These are phyloP conservation scores for Zostera marina DNA, from an alignment of 116 monocot genomes.

Conservation along the genomic window DNA sequence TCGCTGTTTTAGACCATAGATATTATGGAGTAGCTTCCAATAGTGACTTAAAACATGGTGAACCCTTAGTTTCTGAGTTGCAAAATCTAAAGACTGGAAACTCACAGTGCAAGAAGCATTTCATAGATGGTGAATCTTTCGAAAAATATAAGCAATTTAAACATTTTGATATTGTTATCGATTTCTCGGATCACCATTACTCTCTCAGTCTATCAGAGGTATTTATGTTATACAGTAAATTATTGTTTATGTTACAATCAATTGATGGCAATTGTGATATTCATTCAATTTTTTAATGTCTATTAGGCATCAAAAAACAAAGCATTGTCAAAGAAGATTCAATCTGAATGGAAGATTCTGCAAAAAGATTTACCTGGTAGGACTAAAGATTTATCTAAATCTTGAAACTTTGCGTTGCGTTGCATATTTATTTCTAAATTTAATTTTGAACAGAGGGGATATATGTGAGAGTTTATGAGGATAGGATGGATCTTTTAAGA, in stretches of 20 bases:
- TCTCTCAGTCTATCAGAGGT: conserved; percentile 19
- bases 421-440: not conserved
- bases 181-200: conserved; percentile 20
- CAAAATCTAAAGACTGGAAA: too few species aligned
- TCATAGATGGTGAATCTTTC: too few species aligned
- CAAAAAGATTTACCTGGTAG: conserved; percentile 58
- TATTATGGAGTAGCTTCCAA: too few species aligned
- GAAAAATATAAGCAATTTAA: too few species aligned
- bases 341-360: conserved; percentile 74
- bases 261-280: not conserved
- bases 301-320: conserved; percentile 20
- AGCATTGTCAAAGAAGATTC: conserved; percentile 59
- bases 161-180: conserved; percentile 37
- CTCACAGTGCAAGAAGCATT: too few species aligned
- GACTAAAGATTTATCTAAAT: not conserved
- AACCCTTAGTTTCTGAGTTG: too few species aligned
- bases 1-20: too few species aligned
- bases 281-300: conserved; percentile 1
- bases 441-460: conserved; percentile 41
- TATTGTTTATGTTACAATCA: not conserved
- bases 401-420: not conserved
- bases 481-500: conserved; percentile 69
- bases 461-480: conserved; percentile 65
- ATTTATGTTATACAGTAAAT: not conserved
- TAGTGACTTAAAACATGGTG: too few species aligned